Evolutionary conservation across 257 asterid genomes (phyloP).

Genomic region (Rauvolfia tetraphylla): DNA sequence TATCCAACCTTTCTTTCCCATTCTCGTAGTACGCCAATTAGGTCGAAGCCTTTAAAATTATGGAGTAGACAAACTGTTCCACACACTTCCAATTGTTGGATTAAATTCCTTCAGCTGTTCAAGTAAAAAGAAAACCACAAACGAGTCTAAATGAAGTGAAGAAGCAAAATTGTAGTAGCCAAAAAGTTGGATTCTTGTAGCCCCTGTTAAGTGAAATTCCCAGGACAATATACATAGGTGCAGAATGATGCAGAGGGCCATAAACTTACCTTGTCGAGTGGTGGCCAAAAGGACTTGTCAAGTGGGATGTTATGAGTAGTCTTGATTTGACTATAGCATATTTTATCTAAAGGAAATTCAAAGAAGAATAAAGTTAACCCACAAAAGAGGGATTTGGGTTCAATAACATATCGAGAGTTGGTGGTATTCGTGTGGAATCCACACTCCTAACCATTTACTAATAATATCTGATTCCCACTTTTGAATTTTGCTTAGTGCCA

Average conservation of each 20-base stretch:
- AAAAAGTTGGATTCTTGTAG: not conserved
- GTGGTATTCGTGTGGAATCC: constrained; percentile 55
- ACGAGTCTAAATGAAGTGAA: not conserved
- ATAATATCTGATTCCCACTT: constrained; percentile 10
- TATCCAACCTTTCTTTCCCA: too few relatives aligned
- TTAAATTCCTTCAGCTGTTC: too few relatives aligned
- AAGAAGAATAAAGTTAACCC: not conserved
- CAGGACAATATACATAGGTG: not conserved
- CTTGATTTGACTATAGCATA: not conserved
- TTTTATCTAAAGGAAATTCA: not conserved
- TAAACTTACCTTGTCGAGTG: not conserved
- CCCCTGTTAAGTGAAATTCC: not conserved
- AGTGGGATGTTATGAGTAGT: not conserved
- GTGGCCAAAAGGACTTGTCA: not conserved
- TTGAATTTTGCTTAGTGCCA: constrained; percentile 21
- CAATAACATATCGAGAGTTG: constrained; percentile 18
- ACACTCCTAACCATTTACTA: constrained; percentile 38
- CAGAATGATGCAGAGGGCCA: not conserved
- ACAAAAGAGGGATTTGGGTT: not conserved
- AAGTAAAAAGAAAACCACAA: too few relatives aligned
- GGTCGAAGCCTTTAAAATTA: too few relatives aligned
- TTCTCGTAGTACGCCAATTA: too few relatives aligned
- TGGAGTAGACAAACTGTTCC: too few relatives aligned
- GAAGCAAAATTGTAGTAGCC: not conserved
- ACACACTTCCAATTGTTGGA: too few relatives aligned